phyloP scores from a whole-genome alignment of 2,329 filamentous ascomycete genomes.

The Teratosphaeriaceae sp. region DNA sequence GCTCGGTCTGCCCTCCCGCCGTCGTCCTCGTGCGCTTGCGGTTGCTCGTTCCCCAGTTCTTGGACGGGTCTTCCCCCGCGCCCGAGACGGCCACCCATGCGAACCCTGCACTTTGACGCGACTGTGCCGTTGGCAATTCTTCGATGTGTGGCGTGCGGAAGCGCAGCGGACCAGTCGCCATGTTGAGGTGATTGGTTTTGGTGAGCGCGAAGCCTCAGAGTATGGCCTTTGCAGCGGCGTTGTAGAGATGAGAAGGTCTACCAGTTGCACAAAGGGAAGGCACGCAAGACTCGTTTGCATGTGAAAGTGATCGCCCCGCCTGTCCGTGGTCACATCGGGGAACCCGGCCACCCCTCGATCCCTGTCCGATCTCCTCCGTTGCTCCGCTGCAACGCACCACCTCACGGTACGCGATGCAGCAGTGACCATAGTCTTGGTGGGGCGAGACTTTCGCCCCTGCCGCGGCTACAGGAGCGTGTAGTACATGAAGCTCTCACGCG shows the following conservation, averaged over 20 bases:
- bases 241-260: no score
- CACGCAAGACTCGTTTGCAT: constrained; percentile 4
- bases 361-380: constrained; percentile 1
- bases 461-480: constrained; percentile 1
- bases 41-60: constrained; percentile 33
- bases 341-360: no score
- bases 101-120: constrained; percentile 75
- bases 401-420: no score
- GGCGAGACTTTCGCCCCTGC: no score
- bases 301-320: constrained; percentile 3
- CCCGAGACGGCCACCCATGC: constrained; percentile 78
- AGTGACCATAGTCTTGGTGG: no score
- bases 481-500: neutral
- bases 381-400: no score
- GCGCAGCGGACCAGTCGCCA: constrained; percentile 21
- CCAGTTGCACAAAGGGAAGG: neutral
- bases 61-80: constrained; percentile 49
- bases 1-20: constrained; percentile 26
- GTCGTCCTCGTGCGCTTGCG: constrained; percentile 66
- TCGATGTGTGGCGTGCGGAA: constrained; percentile 64
- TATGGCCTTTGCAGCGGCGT: no score
- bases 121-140: constrained; percentile 62
- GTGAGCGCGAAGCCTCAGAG: no score
- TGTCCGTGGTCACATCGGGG: no score
- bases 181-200: no score